Evolutionary conservation across 352 stramenopile species (phyloP).

Genomic region (Phytophthora pistaciae): DNA sequence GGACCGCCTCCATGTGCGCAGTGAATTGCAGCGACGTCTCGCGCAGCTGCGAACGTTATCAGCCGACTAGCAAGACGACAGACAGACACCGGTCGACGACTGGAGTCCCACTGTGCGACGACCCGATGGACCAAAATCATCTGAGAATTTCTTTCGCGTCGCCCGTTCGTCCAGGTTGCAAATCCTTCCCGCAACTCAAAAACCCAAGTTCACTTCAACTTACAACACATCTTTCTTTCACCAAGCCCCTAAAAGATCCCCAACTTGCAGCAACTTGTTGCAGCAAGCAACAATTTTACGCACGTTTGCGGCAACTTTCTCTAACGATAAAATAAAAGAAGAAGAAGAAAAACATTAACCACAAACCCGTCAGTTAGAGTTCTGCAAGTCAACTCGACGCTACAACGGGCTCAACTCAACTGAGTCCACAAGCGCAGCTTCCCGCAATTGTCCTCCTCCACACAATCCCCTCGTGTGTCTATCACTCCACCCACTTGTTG

Average conservation of each 20-base stretch:
- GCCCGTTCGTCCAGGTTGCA: not conserved
- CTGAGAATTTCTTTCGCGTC: conserved; percentile 33
- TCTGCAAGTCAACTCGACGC: not conserved
- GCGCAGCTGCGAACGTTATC: conserved; percentile 6
- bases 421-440: not conserved
- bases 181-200: not conserved
- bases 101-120: conserved; percentile 23
- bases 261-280: no score
- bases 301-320: no score
- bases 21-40: conserved; percentile 55
- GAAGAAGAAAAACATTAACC: no score
- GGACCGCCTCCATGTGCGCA: conserved; percentile 55
- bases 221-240: no score
- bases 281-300: no score
- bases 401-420: not conserved
- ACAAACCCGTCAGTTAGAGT: not conserved
- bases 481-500: not conserved
- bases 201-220: not conserved
- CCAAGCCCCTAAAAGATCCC: no score
- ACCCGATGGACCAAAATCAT: conserved; percentile 8
- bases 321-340: no score
- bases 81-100: not conserved
- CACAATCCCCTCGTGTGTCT: not conserved
- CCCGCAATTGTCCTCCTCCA: not conserved
- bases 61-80: not conserved